phyloP scores from a whole-genome alignment of 2,329 filamentous ascomycete species.

The Berkeleyomyces rouxiae region DNA sequence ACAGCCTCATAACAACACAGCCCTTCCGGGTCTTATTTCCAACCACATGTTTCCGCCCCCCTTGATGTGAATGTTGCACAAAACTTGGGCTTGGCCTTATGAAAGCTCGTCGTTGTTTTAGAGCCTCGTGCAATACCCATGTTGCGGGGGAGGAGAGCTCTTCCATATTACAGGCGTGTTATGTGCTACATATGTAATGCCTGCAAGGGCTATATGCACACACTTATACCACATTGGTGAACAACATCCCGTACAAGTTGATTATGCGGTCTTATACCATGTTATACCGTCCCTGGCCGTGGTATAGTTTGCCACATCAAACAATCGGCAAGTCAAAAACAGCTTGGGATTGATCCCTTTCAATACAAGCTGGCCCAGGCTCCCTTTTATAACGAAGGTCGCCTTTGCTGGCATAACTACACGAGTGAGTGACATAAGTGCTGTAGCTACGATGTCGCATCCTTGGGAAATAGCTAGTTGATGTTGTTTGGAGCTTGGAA shows the following conservation, averaged over 20 bases:
- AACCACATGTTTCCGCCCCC: not conserved
- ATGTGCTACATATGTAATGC: not conserved
- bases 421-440: too few species aligned
- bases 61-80: not conserved
- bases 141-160: not conserved
- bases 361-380: too few species aligned
- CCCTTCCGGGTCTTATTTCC: not conserved
- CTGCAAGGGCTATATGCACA: slow-evolving; percentile 1
- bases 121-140: not conserved
- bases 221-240: slow-evolving; percentile 1
- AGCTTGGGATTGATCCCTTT: too few species aligned
- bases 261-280: not conserved
- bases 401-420: too few species aligned
- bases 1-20: not conserved
- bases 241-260: not conserved
- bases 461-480: too few species aligned
- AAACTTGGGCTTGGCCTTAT: not conserved
- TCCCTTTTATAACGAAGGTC: too few species aligned
- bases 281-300: not conserved
- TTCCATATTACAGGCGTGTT: not conserved
- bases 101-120: slow-evolving; percentile 1
- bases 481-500: not conserved
- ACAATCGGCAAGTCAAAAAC: too few species aligned
- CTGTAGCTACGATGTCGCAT: too few species aligned
- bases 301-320: not conserved